Conservation (phyloP, 2,329 filamentous ascomycete genomes). For the Alternaria brassicicola region DNA sequence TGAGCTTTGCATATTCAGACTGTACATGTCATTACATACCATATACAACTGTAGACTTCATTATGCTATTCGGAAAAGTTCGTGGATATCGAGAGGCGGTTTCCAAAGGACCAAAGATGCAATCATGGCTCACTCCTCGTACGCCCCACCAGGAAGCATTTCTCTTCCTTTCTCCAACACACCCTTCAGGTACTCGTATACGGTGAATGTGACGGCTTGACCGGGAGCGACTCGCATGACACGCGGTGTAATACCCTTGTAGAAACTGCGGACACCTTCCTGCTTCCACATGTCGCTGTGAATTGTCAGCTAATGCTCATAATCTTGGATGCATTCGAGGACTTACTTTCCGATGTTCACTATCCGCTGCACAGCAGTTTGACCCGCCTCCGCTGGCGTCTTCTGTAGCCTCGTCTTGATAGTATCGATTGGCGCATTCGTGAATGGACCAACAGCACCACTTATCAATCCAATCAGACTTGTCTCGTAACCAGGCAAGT, state of each 20-base stretch:
- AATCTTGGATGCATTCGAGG: not conserved
- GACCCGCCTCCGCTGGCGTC: conserved; percentile 79
- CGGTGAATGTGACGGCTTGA: conserved; percentile 77
- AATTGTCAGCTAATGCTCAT: conserved; percentile 12
- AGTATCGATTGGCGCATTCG: conserved; percentile 97
- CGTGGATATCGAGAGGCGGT: conserved; percentile 20
- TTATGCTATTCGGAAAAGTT: not conserved
- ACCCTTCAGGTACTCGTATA: conserved; percentile 60
- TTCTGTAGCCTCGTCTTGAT: conserved; percentile 98
- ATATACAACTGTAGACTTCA: not conserved
- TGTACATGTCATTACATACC: not conserved
- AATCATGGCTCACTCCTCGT: conserved; percentile 52
- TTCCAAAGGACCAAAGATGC: not conserved
- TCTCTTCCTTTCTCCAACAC: conserved; percentile 56
- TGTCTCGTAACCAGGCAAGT: conserved; percentile 86
- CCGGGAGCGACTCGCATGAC: conserved; percentile 97
- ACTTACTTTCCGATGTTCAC: conserved; percentile 68
- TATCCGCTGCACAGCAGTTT: conserved; percentile 81
- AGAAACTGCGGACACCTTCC: conserved; percentile 93
- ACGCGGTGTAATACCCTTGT: conserved; percentile 97
- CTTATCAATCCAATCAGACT: conserved; percentile 87
- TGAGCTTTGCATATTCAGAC: not conserved
- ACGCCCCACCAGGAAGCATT: conserved; percentile 53
- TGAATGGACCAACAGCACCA: conserved; percentile 93
- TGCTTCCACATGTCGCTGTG: conserved; percentile 67